phyloP scores from a whole-genome alignment of 495 filamentous ascomycete genomes.

The Umbilicaria muhlenbergii region DNA sequence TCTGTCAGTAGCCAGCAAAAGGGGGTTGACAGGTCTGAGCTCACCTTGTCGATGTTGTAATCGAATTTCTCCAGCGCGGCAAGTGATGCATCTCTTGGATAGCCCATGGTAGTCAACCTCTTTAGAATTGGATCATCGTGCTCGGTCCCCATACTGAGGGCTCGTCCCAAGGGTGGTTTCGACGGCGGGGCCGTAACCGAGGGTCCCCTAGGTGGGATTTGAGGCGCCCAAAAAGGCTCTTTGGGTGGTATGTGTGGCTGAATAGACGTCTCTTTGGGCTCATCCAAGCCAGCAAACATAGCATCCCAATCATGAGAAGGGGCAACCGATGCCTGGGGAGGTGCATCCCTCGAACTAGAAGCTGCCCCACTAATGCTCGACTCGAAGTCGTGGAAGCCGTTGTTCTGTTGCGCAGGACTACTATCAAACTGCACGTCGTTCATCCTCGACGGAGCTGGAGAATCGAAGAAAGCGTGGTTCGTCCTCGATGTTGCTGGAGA shows the following conservation, averaged over 20 bases:
- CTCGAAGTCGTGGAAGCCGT: constrained; percentile 37
- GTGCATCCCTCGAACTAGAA: constrained; percentile 5
- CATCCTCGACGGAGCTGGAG: constrained; percentile 8
- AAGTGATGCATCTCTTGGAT: constrained; percentile 61
- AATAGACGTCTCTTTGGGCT: constrained; percentile 19
- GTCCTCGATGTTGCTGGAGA: constrained; percentile 12
- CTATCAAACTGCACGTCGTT: constrained; percentile 15
- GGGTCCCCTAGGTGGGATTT: no score
- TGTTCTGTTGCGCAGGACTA: constrained; percentile 18
- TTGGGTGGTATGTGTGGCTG: no score
- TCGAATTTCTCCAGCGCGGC: constrained; percentile 83
- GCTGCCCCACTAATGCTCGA: constrained; percentile 18
- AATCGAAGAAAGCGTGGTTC: constrained; percentile 7
- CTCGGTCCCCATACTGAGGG: constrained; percentile 55
- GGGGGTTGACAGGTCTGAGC: constrained; percentile 14
- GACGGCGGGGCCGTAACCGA: constrained; percentile 1
- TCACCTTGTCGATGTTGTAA: constrained; percentile 88
- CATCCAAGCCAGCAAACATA: constrained; percentile 71
- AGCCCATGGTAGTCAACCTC: constrained; percentile 84
- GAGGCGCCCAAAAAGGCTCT: no score
- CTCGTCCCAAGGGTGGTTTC: constrained; percentile 41
- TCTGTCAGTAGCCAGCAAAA: neutral
- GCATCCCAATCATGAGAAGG: constrained; percentile 82
- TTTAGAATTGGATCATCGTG: constrained; percentile 87
- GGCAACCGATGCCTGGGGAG: constrained; percentile 15